Percentiles rank a stretch among this genome's conserved stretches.
Conservation (phyloP, 352 stramenopile species). For the Globisporangium yorkense region DNA sequence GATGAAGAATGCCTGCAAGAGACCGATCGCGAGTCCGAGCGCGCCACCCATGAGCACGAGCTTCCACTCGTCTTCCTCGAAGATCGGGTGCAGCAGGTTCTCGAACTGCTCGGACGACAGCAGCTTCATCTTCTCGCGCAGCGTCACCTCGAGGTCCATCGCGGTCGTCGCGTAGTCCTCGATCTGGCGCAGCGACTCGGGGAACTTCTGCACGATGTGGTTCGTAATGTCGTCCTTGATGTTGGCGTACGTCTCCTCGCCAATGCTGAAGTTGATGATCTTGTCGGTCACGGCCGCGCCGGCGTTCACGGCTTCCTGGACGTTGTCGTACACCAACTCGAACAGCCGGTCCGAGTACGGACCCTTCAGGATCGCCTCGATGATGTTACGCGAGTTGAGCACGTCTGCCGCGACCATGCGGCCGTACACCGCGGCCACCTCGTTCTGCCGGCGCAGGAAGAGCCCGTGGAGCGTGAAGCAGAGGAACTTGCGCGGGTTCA, state of each 20-base stretch:
- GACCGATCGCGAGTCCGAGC: constrained; percentile 88
- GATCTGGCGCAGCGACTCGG: constrained; percentile 85
- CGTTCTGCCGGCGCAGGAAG: constrained; percentile 91
- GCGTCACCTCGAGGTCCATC: constrained; percentile 88
- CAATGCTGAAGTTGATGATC: constrained; percentile 81
- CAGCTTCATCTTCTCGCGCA: constrained; percentile 91
- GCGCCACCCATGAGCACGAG: constrained; percentile 95
- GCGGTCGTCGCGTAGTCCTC: constrained; percentile 91
- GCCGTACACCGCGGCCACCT: constrained; percentile 87
- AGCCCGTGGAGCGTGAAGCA: constrained; percentile 93
- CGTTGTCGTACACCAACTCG: constrained; percentile 86
- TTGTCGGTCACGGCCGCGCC: constrained; percentile 72
- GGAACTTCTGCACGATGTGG: constrained; percentile 85
- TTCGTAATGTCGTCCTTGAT: constrained; percentile 89
- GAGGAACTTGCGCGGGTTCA: constrained; percentile 80
- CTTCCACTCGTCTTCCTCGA: constrained; percentile 98
- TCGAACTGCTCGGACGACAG: constrained; percentile 91
- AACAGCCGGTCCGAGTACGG: constrained; percentile 83
- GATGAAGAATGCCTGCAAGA: constrained; percentile 90
- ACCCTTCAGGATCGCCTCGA: constrained; percentile 86
- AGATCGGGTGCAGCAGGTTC: constrained; percentile 95
- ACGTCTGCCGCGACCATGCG: constrained; percentile 81
- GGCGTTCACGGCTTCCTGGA: constrained; percentile 80
- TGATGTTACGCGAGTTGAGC: constrained; percentile 85
- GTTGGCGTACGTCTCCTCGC: constrained; percentile 74